Base-by-base conservation (phyloP, 176 grass and related monocot genomes). In the Rhipidocladum racemiflorum region DNA sequence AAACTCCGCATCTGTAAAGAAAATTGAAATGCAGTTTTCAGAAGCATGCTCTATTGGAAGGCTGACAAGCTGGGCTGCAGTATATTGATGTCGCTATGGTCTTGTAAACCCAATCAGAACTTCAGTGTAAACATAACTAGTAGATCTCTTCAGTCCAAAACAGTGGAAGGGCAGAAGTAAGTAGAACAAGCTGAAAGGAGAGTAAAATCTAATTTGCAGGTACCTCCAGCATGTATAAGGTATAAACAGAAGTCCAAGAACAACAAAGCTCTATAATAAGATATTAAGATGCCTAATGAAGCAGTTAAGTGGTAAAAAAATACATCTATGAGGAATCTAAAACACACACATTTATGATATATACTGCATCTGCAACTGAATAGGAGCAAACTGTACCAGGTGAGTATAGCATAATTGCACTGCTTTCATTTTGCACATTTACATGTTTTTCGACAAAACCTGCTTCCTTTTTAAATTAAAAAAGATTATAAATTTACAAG, bases 131-230 rank as follows among this genome's bases (percentile, higher is more conserved):
- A 59, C 36, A 82, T 63, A 89, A 85, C 45, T 77, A 67, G 77
- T 70, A 78, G 83, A 55, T 72, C 77, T 72, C 83, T 90, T 78
- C 72, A 73, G 55, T 84, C 73, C 86, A 84, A 84, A 85, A 25
- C 64, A 78, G 61, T 12, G 43, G 30, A 78, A 40, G 30, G 21
- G 12, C 32, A 40, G 11, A 25, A 57, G 34, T 39, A 25, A 57
- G 34, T 39, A 3, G 29, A 23, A 17, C 21, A 34, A 4, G 46
- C 32, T 44, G 17, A 9, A 86, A 49, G 15, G 44, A 42, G 6
- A 24, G 10, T 60, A 60, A 70, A 40, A 25, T 78, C 16, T 78
- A 36, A 27, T 72, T 62, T 18, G 24, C 24, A 49, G 27, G 18
- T 27, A 64, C 48, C 27, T 29, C 27, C 24, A 18, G 35, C 74